phyloP scores from a whole-genome alignment of 768 basidiomycete species.

The Trametes meyenii region DNA sequence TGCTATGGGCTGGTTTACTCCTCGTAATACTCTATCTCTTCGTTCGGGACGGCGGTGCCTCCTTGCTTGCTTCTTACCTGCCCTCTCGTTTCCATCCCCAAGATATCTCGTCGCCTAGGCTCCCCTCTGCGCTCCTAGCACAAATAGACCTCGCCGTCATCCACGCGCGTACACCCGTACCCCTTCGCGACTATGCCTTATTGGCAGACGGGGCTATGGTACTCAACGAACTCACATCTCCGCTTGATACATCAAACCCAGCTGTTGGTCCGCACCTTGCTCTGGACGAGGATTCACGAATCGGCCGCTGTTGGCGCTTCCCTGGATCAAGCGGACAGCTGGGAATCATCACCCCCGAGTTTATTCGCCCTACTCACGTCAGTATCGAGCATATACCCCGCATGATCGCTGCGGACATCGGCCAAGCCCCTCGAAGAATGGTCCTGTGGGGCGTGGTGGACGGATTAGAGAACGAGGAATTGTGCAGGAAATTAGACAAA shows the following conservation, averaged over 20 bases:
- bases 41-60: neutral
- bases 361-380: constrained; percentile 4
- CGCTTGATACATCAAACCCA: neutral
- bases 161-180: neutral
- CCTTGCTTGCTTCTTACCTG: neutral
- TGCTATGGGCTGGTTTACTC: neutral
- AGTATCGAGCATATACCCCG: constrained; percentile 8
- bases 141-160: neutral
- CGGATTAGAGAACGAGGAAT: neutral
- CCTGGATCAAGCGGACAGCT: neutral
- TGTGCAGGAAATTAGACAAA: neutral
- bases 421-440: neutral
- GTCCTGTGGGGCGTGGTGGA: constrained; percentile 6
- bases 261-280: neutral
- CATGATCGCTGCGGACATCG: neutral
- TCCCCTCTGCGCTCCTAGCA: neutral
- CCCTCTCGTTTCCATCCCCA: neutral
- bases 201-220: constrained; percentile 1
- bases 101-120: neutral
- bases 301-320: neutral
- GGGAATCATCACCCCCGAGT: neutral
- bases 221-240: neutral
- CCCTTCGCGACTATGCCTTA: constrained; percentile 3
- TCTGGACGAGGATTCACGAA: neutral
- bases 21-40: neutral